Base-by-base conservation (phyloP, 176 grass and related monocot species). In the Neostapfia colusana region DNA sequence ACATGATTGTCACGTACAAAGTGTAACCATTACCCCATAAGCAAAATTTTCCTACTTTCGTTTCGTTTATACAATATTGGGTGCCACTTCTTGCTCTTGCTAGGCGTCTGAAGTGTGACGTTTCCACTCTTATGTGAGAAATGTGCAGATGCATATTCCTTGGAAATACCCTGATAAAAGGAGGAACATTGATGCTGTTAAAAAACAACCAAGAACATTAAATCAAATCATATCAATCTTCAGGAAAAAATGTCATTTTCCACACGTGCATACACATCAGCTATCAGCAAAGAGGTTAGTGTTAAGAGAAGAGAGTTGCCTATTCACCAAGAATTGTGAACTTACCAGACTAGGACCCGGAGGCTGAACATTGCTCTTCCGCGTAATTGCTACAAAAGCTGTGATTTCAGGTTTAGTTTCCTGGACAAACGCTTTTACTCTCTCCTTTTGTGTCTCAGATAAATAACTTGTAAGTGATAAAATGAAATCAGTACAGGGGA, bases 1-100 rank as follows among this genome's bases (percentile, higher is more conserved):
- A 92, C 35, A 53, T 41, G 82, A 35, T 93, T 89, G 21, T 89
- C 86, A 15, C 1, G 16, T 49, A 86, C 72, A 35, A 89, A 92
- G 37, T 63, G 26, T 27, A 67, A 14, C 90, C 90, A 92, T 4
- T 75, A 63, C 24, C 86, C 81, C 2, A 3, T 68, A 68, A 85
- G 70, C 37, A 84, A 3, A 16, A 23, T 55, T 8, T 55, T 55
- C 9, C 12, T 11, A 41, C 0, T 18, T 59, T 86, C 18, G 56
- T 48, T 28, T 41, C 35, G 50, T 50, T 41, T 73, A 13, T 84
- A 77, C 55, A 81, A 81, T 38, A 0, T 62, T 9, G 85, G 75
- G 28, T 50, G 44, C 90, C 90, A 93, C 43, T 76, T 89, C 12
- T 77, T 81, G 17, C 6, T 68, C 38, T 80, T 86, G 25, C 50